A percentile compares a stretch with the other conserved stretches of the same genome.
Conservation (phyloP, 306 rosid species). For the Vachellia collinsii region DNA sequence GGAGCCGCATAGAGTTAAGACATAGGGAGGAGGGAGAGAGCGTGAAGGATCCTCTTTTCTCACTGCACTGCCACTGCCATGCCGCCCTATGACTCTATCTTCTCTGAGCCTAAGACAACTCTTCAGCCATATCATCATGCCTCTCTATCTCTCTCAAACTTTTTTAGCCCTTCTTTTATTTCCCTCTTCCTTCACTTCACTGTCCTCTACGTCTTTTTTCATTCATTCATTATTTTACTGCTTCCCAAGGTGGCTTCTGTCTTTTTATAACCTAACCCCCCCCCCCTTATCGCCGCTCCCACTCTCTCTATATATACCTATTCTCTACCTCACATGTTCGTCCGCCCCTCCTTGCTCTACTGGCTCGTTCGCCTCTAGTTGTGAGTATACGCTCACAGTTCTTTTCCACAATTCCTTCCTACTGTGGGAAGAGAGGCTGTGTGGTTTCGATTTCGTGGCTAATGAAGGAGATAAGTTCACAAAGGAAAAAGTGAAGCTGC, state of each 20-base stretch:
- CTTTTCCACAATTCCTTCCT: background rate
- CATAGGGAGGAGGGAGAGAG: slow-evolving; percentile 3
- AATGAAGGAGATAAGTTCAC: slow-evolving; percentile 41
- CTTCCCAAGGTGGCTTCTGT: slow-evolving; percentile 33
- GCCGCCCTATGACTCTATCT: slow-evolving; percentile 60
- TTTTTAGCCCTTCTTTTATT: slow-evolving; percentile 43
- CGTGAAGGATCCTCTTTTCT: background rate
- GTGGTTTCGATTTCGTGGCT: no score
- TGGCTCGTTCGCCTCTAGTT: background rate
- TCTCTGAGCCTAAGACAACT: slow-evolving; percentile 53
- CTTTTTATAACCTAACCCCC: background rate
- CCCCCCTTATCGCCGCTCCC: background rate
- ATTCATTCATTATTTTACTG: slow-evolving; percentile 33
- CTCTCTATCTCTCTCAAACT: slow-evolving; percentile 30
- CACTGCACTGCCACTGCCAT: slow-evolving; percentile 38
- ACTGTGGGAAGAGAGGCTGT: background rate
- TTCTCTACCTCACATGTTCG: background rate
- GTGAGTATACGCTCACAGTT: background rate
- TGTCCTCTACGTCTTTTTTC: slow-evolving; percentile 13
- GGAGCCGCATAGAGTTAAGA: slow-evolving; percentile 6
- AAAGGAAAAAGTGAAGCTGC: slow-evolving; percentile 99
- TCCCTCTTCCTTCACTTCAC: slow-evolving; percentile 28
- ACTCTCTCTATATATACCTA: background rate
- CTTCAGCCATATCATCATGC: slow-evolving; percentile 34
- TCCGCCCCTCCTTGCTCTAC: background rate